phyloP scores from a whole-genome alignment of 768 basidiomycete genomes.

The Boletus bicolor region DNA sequence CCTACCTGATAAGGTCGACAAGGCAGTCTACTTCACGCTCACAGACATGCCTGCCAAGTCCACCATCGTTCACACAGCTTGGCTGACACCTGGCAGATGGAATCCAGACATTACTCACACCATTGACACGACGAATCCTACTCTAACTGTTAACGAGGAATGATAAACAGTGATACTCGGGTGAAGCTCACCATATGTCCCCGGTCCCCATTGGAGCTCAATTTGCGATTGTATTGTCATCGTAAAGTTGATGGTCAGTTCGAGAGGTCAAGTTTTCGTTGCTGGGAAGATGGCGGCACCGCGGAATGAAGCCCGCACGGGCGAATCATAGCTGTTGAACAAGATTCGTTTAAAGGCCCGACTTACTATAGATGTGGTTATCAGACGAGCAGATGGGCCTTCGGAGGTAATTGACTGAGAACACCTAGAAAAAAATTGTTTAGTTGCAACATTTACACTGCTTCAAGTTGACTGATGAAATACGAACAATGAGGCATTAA shows the following conservation, averaged over 20 bases:
- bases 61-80: background rate
- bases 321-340: background rate
- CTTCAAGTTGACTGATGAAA: background rate
- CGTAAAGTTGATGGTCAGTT: background rate
- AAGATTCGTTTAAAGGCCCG: conserved; percentile 1
- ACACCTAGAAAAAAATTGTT: background rate
- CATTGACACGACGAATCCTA: conserved; percentile 3
- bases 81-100: background rate
- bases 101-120: background rate
- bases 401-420: background rate
- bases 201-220: background rate
- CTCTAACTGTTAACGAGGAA: background rate
- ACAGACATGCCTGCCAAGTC: background rate
- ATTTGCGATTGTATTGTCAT: background rate
- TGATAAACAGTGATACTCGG: background rate
- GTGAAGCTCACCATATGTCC: conserved; percentile 1
- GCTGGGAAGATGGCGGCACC: background rate
- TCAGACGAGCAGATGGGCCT: background rate
- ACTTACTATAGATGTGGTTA: background rate
- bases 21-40: background rate
- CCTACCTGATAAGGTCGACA: background rate
- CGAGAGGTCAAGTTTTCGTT: background rate
- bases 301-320: no score
- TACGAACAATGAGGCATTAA: conserved; percentile 10
- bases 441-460: background rate